Evolutionary conservation across 129 eudicot genomes (phyloP).

Genomic region (Lonicera japonica): DNA sequence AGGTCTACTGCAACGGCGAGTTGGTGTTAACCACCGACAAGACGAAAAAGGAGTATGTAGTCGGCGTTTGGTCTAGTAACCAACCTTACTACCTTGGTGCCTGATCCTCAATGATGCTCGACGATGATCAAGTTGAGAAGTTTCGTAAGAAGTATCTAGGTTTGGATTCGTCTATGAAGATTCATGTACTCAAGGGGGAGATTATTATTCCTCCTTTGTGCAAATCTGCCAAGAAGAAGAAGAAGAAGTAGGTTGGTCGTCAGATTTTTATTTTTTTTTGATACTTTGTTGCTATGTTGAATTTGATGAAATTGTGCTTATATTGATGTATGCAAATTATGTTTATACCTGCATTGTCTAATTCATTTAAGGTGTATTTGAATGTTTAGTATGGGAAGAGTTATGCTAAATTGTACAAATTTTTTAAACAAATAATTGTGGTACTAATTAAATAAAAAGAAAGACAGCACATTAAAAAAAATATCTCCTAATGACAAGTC

Average conservation of each 20-base stretch:
- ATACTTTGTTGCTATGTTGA: not conserved
- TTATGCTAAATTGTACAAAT: too few relatives aligned
- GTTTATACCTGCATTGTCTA: not conserved
- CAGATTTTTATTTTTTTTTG: not conserved
- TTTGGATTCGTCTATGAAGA: slow-evolving; percentile 33
- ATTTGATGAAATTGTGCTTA: not conserved
- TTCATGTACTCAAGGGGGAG: slow-evolving; percentile 59
- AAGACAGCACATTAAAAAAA: too few relatives aligned
- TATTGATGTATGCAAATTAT: too few relatives aligned
- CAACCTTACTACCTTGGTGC: slow-evolving; percentile 52
- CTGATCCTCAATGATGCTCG: slow-evolving; percentile 26
- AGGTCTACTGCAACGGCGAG: slow-evolving; percentile 59
- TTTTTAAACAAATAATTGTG: too few relatives aligned
- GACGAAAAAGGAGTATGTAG: slow-evolving; percentile 46
- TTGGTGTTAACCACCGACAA: slow-evolving; percentile 51
- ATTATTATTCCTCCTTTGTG: slow-evolving; percentile 45
- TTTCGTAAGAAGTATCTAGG: slow-evolving; percentile 45
- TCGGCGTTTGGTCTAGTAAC: slow-evolving; percentile 64
- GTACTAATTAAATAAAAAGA: too few relatives aligned
- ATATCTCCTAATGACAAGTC: too few relatives aligned
- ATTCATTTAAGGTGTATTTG: too few relatives aligned
- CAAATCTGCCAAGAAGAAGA: slow-evolving; percentile 27
- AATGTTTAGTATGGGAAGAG: too few relatives aligned
- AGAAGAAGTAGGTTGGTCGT: slow-evolving; percentile 17
- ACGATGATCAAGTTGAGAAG: slow-evolving; percentile 50